phyloP scores from a whole-genome alignment of 352 stramenopile genomes.

The Pythium aristosporum region DNA sequence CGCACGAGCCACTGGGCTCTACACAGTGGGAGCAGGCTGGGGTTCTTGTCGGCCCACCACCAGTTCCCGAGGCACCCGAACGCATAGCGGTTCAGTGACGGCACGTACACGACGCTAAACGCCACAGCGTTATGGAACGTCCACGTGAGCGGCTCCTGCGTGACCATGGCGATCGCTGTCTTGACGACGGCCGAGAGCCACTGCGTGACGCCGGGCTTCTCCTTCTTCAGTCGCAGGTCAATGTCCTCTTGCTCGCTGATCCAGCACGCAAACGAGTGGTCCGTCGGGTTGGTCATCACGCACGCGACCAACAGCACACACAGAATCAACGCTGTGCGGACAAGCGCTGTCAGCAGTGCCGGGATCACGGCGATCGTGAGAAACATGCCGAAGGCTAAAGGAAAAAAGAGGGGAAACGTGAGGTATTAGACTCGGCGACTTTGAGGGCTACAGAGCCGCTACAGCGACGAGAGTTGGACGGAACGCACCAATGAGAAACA shows the following conservation, averaged over 20 bases:
- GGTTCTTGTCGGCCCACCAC: constrained; percentile 67
- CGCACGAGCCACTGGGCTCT: constrained; percentile 46
- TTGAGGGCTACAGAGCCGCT: background rate
- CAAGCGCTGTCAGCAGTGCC: constrained; percentile 44
- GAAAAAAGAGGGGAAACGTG: background rate
- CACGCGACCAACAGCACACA: constrained; percentile 28
- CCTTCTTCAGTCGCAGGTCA: constrained; percentile 30
- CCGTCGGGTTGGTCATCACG: constrained; percentile 59
- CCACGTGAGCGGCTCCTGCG: constrained; percentile 66
- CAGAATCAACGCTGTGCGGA: constrained; percentile 41
- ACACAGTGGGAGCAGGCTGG: constrained; percentile 45
- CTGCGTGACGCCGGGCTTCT: constrained; percentile 44
- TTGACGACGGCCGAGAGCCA: constrained; percentile 74
- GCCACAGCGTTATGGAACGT: constrained; percentile 53
- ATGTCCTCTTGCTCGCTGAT: constrained; percentile 60
- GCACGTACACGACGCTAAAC: constrained; percentile 69
- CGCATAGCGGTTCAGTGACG: constrained; percentile 57
- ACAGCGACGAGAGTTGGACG: background rate
- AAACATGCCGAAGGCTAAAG: constrained; percentile 65
- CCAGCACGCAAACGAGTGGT: constrained; percentile 73
- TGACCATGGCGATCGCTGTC: constrained; percentile 61
- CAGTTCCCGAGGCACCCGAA: constrained; percentile 66
- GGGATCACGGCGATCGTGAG: constrained; percentile 62
- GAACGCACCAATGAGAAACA: constrained; percentile 69
- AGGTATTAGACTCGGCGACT: background rate